A percentile compares a stretch with the other conserved stretches of the same genome.
Evolutionary conservation across 2,329 filamentous ascomycete species (phyloP).

Genomic region (Orbilia oligospora): DNA sequence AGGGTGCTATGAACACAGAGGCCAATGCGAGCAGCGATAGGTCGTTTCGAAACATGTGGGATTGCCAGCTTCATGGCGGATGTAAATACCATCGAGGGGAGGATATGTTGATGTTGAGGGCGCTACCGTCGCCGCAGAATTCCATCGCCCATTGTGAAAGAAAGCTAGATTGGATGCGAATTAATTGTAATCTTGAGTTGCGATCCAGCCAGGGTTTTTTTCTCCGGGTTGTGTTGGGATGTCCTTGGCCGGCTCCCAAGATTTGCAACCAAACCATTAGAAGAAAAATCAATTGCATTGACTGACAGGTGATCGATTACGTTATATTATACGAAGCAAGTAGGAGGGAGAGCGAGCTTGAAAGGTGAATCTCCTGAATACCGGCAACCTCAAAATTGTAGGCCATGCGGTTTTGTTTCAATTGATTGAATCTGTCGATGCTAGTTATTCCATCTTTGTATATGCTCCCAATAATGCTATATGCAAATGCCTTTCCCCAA

Average conservation of each 20-base stretch:
- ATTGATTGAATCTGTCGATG: slow-evolving; percentile 57
- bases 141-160: slow-evolving; percentile 18
- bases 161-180: too few relatives aligned
- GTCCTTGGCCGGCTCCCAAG: slow-evolving; percentile 21
- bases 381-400: slow-evolving; percentile 61
- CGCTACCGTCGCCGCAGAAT: slow-evolving; percentile 18
- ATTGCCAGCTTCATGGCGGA: slow-evolving; percentile 37
- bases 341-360: neutral
- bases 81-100: neutral
- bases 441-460: slow-evolving; percentile 31
- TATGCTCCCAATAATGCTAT: slow-evolving; percentile 52
- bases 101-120: neutral
- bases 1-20: neutral
- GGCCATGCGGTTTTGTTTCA: slow-evolving; percentile 59
- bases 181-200: neutral
- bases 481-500: slow-evolving; percentile 44
- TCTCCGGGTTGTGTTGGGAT: slow-evolving; percentile 32
- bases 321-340: neutral
- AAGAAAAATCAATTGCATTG: too few relatives aligned
- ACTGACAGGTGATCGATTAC: too few relatives aligned
- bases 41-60: slow-evolving; percentile 21
- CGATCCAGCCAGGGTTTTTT: neutral
- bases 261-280: too few relatives aligned
- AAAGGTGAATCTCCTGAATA: slow-evolving; percentile 35
- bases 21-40: neutral